These are phyloP conservation scores for Aspergillus avenaceus DNA, from an alignment of 495 filamentous ascomycete species.

Conservation along the genomic window DNA sequence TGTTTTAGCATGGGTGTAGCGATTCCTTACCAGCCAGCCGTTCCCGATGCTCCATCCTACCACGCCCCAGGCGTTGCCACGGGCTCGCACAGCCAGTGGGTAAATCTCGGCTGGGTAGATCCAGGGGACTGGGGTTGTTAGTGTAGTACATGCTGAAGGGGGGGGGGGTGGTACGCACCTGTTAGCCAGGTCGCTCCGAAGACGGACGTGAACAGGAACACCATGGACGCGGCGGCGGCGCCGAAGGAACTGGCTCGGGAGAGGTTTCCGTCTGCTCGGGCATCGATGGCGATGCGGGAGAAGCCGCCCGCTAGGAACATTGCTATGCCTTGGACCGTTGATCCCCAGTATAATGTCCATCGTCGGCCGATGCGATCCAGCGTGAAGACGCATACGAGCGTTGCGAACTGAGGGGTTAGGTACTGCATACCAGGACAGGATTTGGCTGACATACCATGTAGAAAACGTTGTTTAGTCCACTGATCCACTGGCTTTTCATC, in stretches of 20 bases:
- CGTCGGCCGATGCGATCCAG: slow-evolving; percentile 65
- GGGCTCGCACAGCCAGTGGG: slow-evolving; percentile 61
- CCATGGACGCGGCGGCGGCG: slow-evolving; percentile 61
- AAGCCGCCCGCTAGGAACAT: slow-evolving; percentile 58
- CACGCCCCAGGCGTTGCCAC: slow-evolving; percentile 72
- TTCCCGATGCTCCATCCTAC: slow-evolving; percentile 73
- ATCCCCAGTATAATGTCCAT: slow-evolving; percentile 66
- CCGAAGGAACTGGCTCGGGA: slow-evolving; percentile 50
- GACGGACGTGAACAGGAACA: slow-evolving; percentile 64
- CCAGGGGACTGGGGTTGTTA: slow-evolving; percentile 50
- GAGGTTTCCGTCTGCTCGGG: slow-evolving; percentile 38
- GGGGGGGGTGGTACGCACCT: background rate
- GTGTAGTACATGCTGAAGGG: background rate
- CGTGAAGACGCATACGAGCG: slow-evolving; percentile 63
- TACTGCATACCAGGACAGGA: background rate
- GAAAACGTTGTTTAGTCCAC: slow-evolving; percentile 64
- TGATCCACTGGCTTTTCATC: slow-evolving; percentile 61
- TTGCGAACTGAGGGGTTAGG: slow-evolving; percentile 40
- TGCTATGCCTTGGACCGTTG: slow-evolving; percentile 57
- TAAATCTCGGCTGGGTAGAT: slow-evolving; percentile 71
- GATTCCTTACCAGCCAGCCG: slow-evolving; percentile 50
- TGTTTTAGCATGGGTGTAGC: background rate
- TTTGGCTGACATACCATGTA: slow-evolving; percentile 40
- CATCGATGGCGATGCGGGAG: slow-evolving; percentile 47
- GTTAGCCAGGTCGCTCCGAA: slow-evolving; percentile 73